Conservation (phyloP, 192 early-diverging fungal genomes). For the Backusella liffmaniae region DNA sequence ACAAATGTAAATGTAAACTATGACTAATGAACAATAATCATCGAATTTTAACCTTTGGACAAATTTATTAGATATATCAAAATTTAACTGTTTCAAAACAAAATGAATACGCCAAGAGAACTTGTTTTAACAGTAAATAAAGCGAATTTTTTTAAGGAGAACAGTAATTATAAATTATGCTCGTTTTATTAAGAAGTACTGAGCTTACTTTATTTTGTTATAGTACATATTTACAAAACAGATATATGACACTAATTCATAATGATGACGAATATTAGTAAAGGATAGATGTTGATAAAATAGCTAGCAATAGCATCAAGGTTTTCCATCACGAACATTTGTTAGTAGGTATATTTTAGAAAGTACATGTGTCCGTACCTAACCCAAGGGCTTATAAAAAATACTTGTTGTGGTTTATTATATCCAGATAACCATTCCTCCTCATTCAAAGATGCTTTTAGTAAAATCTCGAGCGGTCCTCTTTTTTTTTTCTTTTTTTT, state of each 20-base stretch:
- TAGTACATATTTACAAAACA: neutral
- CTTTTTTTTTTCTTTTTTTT: neutral
- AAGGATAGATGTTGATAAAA: neutral
- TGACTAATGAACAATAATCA: neutral
- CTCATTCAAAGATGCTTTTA: neutral
- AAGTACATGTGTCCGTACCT: no score
- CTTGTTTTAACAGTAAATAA: neutral
- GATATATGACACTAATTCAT: neutral
- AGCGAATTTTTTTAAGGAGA: conserved; percentile 1
- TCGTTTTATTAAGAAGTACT: neutral
- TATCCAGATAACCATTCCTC: neutral
- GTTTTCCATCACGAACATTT: neutral
- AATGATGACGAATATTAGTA: neutral
- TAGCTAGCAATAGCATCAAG: neutral
- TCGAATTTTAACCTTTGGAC: neutral
- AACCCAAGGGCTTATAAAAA: neutral
- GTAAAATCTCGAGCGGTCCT: neutral
- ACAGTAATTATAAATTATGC: neutral
- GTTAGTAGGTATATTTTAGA: no score
- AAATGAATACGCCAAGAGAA: neutral
- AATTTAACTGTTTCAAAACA: neutral
- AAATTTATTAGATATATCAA: neutral
- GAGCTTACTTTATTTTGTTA: neutral
- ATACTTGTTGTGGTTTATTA: neutral
- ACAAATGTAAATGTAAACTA: neutral